Evolutionary conservation across 2,329 filamentous ascomycete species (phyloP), one percentile per base, ranked within the genome.

Genomic region (Phoma sp.): DNA sequence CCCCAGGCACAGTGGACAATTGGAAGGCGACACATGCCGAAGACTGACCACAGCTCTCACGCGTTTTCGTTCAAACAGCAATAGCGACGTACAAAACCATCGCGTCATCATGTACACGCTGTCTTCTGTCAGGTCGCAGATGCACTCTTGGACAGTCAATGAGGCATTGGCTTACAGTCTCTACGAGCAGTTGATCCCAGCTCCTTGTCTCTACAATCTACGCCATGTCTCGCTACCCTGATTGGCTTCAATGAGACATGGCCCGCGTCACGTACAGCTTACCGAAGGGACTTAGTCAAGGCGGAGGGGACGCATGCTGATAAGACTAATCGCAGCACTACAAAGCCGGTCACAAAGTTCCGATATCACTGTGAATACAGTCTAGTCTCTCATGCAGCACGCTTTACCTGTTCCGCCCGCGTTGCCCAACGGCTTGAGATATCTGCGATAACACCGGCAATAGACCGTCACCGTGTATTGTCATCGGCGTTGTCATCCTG

Each of bases 271-370:
- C 33, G 31, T 68, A 64, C 63, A 59, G 61, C 60, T 74, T 71
- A 75, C 66, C 59, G 63, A 70, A 67, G 44, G 53, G 46, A 57
- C 65, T 74, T 74, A 74, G 72, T 74, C 70, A 75, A 68, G 43
- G 55, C 38, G 25, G 45, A 31, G 40, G 17, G 32, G 46, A 67
- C 63, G 68, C 68, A 67, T 31, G 60, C 62, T 53, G 72, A 75
- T 75, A 75, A 75, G 69, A 45, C 64, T 63, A 67, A 67, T 61
- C 55, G 58, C 59, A 56, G 47, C 53, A 56, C 24, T 38, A 53
- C 50, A 49, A 52, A 61, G 57, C 57, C 57, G 60, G 45, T 65
- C 58, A 60, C 54, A 52, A 46, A 48, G 32, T 41, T 45, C 48
- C 32, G 43, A 61, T 43, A 24, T 45, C 57, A 54, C 51, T 60